Percentiles rank a stretch among this genome's conserved stretches.
Evolutionary conservation across 1,284 basidiomycete genomes (phyloP).

Genomic region (Ganoderma leucocontextum): DNA sequence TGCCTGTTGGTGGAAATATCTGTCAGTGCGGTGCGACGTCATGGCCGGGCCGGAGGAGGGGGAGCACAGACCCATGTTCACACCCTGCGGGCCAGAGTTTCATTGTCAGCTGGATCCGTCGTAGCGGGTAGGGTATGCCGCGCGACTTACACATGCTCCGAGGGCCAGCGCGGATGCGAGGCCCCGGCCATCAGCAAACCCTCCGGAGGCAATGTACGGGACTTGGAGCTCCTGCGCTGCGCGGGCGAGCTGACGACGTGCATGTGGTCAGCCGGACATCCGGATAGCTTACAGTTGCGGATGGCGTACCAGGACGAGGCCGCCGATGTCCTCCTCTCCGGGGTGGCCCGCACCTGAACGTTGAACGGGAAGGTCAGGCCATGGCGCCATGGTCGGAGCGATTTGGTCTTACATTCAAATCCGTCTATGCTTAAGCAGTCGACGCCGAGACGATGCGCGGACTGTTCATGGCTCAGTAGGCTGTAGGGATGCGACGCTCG

Average conservation of each 20-base stretch:
- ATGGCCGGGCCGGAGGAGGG: not conserved
- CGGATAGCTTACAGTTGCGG: slow-evolving; percentile 30
- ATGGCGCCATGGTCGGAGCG: slow-evolving; percentile 9
- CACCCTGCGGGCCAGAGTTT: slow-evolving; percentile 55
- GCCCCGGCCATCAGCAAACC: slow-evolving; percentile 84
- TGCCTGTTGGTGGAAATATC: slow-evolving; percentile 53
- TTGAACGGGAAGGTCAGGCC: slow-evolving; percentile 47
- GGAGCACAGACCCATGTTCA: slow-evolving; percentile 77
- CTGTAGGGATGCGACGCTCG: not conserved
- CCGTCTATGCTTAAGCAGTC: slow-evolving; percentile 91
- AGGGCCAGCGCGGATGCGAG: slow-evolving; percentile 85
- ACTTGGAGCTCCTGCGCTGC: slow-evolving; percentile 87
- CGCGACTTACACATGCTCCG: slow-evolving; percentile 75
- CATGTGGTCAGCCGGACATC: not conserved
- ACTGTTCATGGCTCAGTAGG: slow-evolving; percentile 47
- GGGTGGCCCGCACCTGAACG: slow-evolving; percentile 87
- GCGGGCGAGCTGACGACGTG: slow-evolving; percentile 73
- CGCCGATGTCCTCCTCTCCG: slow-evolving; percentile 94
- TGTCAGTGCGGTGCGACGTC: slow-evolving; percentile 15
- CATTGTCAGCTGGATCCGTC: slow-evolving; percentile 30
- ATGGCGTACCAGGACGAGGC: slow-evolving; percentile 77
- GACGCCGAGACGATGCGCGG: slow-evolving; percentile 81
- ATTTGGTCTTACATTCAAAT: slow-evolving; percentile 74
- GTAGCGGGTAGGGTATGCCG: slow-evolving; percentile 9
- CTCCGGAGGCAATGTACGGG: slow-evolving; percentile 92